Percentiles rank a stretch among this genome's conserved stretches.
Evolutionary conservation across 169 alveolate species (phyloP).

Genomic region (Babesia divergens): DNA sequence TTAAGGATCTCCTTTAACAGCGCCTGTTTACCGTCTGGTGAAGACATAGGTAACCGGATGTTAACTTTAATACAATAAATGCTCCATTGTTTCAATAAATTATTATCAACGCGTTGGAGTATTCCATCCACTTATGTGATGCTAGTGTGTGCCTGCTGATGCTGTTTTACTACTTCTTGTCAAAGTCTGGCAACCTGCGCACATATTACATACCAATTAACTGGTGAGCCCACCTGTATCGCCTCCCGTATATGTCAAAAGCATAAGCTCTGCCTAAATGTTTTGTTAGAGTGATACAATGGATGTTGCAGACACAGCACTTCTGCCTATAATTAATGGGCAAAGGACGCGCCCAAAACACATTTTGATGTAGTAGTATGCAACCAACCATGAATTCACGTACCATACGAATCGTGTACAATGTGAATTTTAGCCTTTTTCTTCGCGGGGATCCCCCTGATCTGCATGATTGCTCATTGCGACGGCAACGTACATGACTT

Average conservation of each 20-base stretch:
- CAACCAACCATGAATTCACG: neutral
- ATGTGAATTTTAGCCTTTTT: constrained; percentile 33
- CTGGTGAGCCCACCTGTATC: constrained; percentile 29
- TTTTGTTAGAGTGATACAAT: neutral
- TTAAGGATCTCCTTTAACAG: constrained; percentile 36
- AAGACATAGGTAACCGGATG: constrained; percentile 10
- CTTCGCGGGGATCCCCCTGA: constrained; percentile 9
- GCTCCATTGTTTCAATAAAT: neutral
- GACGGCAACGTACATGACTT: constrained; percentile 31
- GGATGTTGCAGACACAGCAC: neutral
- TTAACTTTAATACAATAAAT: neutral
- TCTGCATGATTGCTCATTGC: neutral
- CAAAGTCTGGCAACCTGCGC: constrained; percentile 55
- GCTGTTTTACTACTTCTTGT: constrained; percentile 33
- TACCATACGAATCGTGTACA: constrained; percentile 66
- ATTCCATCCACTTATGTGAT: too few species aligned
- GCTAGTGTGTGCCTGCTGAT: constrained; percentile 26
- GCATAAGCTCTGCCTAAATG: constrained; percentile 61
- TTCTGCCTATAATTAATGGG: too few species aligned
- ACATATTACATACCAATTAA: neutral
- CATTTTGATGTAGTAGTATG: neutral
- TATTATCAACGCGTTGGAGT: neutral
- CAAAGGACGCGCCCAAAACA: too few species aligned
- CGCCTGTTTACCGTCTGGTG: constrained; percentile 38
- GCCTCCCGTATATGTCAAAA: constrained; percentile 58